These are phyloP conservation scores for Holtermanniella nyarrowii DNA, from an alignment of 768 basidiomycete species.

Conservation along the genomic window DNA sequence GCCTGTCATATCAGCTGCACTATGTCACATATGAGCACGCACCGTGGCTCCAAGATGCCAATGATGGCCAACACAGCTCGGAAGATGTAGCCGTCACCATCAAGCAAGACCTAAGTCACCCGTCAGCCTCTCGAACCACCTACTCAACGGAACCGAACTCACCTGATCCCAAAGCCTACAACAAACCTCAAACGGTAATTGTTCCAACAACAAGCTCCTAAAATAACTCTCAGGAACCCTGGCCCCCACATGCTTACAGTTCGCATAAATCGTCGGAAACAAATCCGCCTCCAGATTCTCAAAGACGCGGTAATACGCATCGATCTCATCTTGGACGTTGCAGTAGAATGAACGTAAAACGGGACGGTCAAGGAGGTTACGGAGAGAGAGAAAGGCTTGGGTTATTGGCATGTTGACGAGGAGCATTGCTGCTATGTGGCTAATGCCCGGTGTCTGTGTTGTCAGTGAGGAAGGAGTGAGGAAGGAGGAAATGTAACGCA, in stretches of 20 bases:
- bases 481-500: slow-evolving; percentile 12
- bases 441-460: slow-evolving; percentile 30
- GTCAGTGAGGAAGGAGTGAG: not conserved
- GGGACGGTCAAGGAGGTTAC: slow-evolving; percentile 35
- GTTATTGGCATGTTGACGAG: slow-evolving; percentile 31
- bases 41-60: slow-evolving; percentile 38
- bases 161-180: slow-evolving; percentile 39
- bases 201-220: slow-evolving; percentile 34
- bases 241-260: slow-evolving; percentile 36
- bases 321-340: slow-evolving; percentile 30
- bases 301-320: slow-evolving; percentile 38
- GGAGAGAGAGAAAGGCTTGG: slow-evolving; percentile 29
- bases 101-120: slow-evolving; percentile 24
- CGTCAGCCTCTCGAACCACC: not conserved
- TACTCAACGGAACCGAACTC: not conserved
- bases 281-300: slow-evolving; percentile 38
- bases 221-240: slow-evolving; percentile 37
- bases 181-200: slow-evolving; percentile 35
- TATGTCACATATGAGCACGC: slow-evolving; percentile 2
- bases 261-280: slow-evolving; percentile 38
- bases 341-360: slow-evolving; percentile 34
- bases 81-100: slow-evolving; percentile 39
- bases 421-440: slow-evolving; percentile 33
- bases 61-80: slow-evolving; percentile 36
- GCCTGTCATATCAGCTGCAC: slow-evolving; percentile 8